Base-by-base conservation (phyloP, 2,329 filamentous ascomycete genomes). In the Fusarium sororula region DNA sequence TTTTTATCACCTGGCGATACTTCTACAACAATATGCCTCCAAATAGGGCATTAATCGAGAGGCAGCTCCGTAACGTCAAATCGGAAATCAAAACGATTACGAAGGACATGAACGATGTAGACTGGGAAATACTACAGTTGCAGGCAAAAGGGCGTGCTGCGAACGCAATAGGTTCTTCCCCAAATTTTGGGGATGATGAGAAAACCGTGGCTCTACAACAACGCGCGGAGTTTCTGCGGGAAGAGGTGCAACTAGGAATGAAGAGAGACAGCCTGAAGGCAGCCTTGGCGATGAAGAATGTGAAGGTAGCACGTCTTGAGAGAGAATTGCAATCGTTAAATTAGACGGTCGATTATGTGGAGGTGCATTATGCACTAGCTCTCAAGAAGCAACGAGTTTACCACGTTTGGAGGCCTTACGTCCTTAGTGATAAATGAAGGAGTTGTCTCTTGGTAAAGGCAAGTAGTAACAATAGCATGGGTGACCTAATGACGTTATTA, bases 331-430 rank as follows among this genome's bases (percentile, higher is more conserved):
- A 17, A 30, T 30, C 26, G 0, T 2, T 4, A 12, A 15, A 11
- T 28, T 48, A 48, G 45, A 28, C 18, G 4, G 8, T 47, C 0
- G 13, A 28, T 22, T 0, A 15, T 28, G 0, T 28, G 6, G 18
- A 10, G 26, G 13, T 15, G 7, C 18, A 22, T 13, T 10, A 22
- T 47, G 18, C 5, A 47, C 18, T 28, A 1, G 8, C 1, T 15
- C 18, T 22, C 0, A 3, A 26, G 24, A 45, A 18, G 35, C 8
- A 7, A 26, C 26, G 18, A 20, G 5, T 20, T 47, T 14, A 1
- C 18, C 0, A 20, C 5, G 2, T 20, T 10, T 20, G 5, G 3
- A 1, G 1, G 24, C 7, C 5, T 14, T 22, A 8, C 10, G 17
- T 6, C 2, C 4, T 30, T 17, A 9, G 5, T n/a, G 14, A 30